Percentiles rank a stretch among this genome's conserved stretches.
Conservation (phyloP, 345 rosid species). For the Eucalyptus shirleyi region DNA sequence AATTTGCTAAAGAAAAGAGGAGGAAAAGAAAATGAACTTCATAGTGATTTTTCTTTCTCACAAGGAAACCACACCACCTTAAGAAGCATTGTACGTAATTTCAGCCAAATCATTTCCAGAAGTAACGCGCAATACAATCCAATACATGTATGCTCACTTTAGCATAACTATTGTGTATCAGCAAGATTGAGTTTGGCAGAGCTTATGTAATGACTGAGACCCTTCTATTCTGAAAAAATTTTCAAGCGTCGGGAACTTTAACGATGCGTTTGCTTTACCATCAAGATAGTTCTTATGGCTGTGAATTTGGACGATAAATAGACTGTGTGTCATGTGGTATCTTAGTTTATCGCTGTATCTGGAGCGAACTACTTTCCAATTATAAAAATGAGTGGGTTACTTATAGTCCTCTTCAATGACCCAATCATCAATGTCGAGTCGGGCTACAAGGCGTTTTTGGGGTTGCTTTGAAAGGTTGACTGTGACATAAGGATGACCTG, state of each 20-base stretch:
- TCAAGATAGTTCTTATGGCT: neutral
- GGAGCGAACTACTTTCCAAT: neutral
- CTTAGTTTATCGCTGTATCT: neutral
- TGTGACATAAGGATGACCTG: neutral
- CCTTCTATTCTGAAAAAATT: neutral
- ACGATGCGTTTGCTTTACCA: neutral
- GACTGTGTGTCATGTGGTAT: neutral
- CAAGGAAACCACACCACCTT: neutral
- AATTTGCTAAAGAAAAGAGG: neutral
- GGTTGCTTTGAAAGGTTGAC: neutral
- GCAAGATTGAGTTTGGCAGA: no score
- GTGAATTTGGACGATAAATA: neutral
- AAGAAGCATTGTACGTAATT: neutral
- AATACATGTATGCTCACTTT: no score
- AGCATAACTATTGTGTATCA: no score
- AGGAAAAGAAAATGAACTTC: neutral
- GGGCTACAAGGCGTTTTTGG: neutral
- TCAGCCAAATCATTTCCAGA: neutral
- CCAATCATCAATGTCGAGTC: neutral
- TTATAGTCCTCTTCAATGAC: neutral
- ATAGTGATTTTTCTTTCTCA: neutral
- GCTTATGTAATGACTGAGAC: neutral
- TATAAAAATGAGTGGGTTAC: neutral
- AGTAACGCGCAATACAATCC: neutral
- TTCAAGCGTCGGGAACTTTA: neutral